Evolutionary conservation across 345 rosid species (phyloP).

Genomic region (Kandelia obovata): DNA sequence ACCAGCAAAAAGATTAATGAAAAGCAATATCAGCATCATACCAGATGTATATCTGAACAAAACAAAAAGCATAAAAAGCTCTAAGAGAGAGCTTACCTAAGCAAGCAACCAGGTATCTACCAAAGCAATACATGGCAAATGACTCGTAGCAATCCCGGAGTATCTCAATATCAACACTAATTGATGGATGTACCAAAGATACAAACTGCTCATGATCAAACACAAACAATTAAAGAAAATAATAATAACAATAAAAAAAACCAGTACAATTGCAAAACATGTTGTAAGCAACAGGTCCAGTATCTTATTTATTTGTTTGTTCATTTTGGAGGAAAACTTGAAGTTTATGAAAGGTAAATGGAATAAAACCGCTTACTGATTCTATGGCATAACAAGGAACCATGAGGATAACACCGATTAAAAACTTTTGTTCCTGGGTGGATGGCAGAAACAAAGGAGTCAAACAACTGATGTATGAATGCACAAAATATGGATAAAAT

Average conservation of each 20-base stretch:
- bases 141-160: constrained; percentile 98
- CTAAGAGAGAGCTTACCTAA: constrained; percentile 48
- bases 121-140: constrained; percentile 99
- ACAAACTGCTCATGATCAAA: constrained; percentile 53
- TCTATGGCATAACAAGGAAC: constrained; percentile 94
- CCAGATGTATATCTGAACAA: neutral
- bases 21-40: constrained; percentile 3
- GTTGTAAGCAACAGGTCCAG: neutral
- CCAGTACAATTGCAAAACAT: neutral
- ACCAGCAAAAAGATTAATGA: constrained; percentile 6
- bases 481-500: neutral
- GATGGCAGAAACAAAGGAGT: constrained; percentile 4
- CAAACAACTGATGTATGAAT: neutral
- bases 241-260: neutral
- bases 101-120: constrained; percentile 98
- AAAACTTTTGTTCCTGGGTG: constrained; percentile 91
- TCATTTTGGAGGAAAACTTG: neutral
- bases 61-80: neutral
- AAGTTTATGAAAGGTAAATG: neutral
- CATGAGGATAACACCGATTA: constrained; percentile 96
- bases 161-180: constrained; percentile 83
- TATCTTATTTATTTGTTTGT: neutral
- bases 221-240: constrained; percentile 8
- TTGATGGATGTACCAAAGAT: constrained; percentile 81
- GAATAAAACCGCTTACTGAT: constrained; percentile 51